Base-by-base conservation (phyloP, 2,329 filamentous ascomycete genomes). In the Monosporascus sp. region DNA sequence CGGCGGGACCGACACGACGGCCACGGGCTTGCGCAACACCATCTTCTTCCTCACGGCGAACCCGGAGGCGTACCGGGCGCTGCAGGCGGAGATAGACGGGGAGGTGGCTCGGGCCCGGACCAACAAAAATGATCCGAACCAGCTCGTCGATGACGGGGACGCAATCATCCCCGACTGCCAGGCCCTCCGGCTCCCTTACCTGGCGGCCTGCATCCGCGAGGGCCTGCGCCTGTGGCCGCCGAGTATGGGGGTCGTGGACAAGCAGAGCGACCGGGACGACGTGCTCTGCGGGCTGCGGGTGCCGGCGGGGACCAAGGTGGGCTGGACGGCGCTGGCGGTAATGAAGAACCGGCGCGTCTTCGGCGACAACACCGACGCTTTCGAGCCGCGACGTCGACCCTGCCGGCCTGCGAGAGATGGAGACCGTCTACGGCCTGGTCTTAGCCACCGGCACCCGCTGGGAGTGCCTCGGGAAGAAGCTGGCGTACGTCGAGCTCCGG, bases 191-290 rank as follows among this genome's bases (percentile, higher is more conserved):
- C 51, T 77, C 51, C 73, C 72, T 0, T 80, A 77, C 53, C 65
- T 77, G n/a, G 73, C 77, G 54, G 74, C 73, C 52, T 60, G 16
- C 50, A 53, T 61, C 27, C 50, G 55, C n/a, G 58, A 62, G 47
- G 48, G 52, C 4, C 36, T 52, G n/a, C 34, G 26, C 17, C 49
- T 34, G 49, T 70, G 74, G 47, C 68, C 74, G 14, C 71, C 73
- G 5, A 69, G 70, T 0, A 73, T 72, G 6, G 58, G 77, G 14
- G 68, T 72, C 16, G 61, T 76, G 34, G 71, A 71, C 65, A 68
- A 75, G 31, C 62, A 67, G 2, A 72, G 77, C 1, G 50, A 66
- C 4, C 68, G 63, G 0, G 74, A 75, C 1, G 67, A 64, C 0
- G 64, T 69, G 19, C 67, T 78, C 22, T 65, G 66, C n/a, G 70